Evolutionary conservation across 2,329 filamentous ascomycete species (phyloP), one percentile per base, ranked within the genome.

Genomic region (Botrytis aclada): DNA sequence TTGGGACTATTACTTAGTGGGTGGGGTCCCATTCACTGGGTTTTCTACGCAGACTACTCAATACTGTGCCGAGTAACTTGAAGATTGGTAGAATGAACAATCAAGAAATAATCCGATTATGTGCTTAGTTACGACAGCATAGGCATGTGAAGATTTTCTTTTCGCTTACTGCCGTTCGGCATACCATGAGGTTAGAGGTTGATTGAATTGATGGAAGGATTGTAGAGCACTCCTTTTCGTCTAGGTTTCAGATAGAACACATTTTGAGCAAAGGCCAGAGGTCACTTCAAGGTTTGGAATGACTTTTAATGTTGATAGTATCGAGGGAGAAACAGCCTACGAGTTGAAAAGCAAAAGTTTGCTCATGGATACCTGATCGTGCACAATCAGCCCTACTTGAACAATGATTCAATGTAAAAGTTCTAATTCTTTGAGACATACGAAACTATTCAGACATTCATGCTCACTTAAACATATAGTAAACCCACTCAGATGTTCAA

Each of bases 1-100:
- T n/a, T n/a, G n/a, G n/a, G n/a, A n/a, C n/a, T n/a, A n/a, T n/a
- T n/a, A n/a, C n/a, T n/a, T n/a, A n/a, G n/a, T n/a, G n/a, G n/a
- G n/a, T n/a, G n/a, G n/a, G n/a, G n/a, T n/a, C n/a, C n/a, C n/a
- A n/a, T n/a, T n/a, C n/a, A n/a, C n/a, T n/a, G n/a, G n/a, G n/a
- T n/a, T n/a, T n/a, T n/a, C n/a, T n/a, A n/a, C n/a, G n/a, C n/a
- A n/a, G n/a, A n/a, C n/a, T n/a, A n/a, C n/a, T n/a, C n/a, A 25
- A 25, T 0, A 5, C 0, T 5, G 1, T 32, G 1, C 18, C 0
- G 18, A 8, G 7, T 20, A 60, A 1, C 8, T 5, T 6, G 18
- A 60, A 34, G 16, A 34, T 22, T 22, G 4, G 8, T 12, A 1
- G 8, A 34, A 8, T n/a, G 22, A 6, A n/a, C 4, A n/a, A n/a